phyloP scores from a whole-genome alignment of 371 early-diverging fungal genomes.

The Mucor saturninus region DNA sequence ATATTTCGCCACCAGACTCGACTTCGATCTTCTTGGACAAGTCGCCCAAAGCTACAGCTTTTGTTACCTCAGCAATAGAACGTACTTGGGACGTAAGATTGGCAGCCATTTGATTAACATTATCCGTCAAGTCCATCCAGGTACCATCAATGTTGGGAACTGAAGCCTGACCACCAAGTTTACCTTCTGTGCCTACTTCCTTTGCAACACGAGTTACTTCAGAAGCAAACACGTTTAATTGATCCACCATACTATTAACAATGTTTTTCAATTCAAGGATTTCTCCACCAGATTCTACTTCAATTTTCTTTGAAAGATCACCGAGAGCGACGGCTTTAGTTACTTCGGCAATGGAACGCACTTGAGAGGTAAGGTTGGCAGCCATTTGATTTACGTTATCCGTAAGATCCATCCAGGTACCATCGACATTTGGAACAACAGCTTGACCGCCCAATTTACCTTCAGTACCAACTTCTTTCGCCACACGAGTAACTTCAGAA shows the following conservation, averaged over 20 bases:
- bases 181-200: conserved; percentile 46
- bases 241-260: conserved; percentile 45
- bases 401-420: conserved; percentile 55
- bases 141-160: conserved; percentile 48
- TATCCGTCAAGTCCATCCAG: conserved; percentile 50
- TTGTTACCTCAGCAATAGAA: conserved; percentile 31
- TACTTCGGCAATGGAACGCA: conserved; percentile 49
- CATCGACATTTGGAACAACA: conserved; percentile 45
- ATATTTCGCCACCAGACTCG: conserved; percentile 40
- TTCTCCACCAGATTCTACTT: conserved; percentile 39
- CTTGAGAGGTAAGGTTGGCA: conserved; percentile 59
- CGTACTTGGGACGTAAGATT: conserved; percentile 41
- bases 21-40: conserved; percentile 60
- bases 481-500: conserved; percentile 49
- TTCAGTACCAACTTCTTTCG: conserved; percentile 57
- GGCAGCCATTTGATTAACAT: conserved; percentile 50
- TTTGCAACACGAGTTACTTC: conserved; percentile 55
- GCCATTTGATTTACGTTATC: conserved; percentile 57
- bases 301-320: conserved; percentile 37
- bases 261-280: conserved; percentile 38
- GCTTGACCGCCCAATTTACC: conserved; percentile 60
- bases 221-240: conserved; percentile 38
- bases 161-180: conserved; percentile 49
- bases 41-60: conserved; percentile 57
- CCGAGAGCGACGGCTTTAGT: conserved; percentile 37